Conservation (phyloP, 1,284 basidiomycete species). For the Xerocomus cyaneibrunnescens region DNA sequence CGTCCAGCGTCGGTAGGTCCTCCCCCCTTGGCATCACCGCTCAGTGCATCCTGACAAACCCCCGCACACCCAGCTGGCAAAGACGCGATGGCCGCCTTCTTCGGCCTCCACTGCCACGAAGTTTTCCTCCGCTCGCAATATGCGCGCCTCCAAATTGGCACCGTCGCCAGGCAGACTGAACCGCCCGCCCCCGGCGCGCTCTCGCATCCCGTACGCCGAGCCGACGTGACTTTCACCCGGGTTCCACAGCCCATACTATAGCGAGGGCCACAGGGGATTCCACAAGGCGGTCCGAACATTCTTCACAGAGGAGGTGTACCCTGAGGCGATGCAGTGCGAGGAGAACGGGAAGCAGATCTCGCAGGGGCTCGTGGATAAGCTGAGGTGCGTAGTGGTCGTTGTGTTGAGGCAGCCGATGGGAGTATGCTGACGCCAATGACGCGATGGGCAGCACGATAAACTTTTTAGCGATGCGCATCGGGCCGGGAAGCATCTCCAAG, state of each 20-base stretch:
- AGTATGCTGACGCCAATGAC: no score
- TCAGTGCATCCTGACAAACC: not conserved
- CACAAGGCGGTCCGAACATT: conserved; percentile 66
- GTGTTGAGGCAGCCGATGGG: not conserved
- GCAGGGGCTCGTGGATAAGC: conserved; percentile 71
- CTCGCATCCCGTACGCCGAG: conserved; percentile 87
- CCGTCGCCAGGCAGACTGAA: conserved; percentile 66
- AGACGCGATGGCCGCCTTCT: conserved; percentile 85
- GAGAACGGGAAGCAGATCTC: conserved; percentile 78
- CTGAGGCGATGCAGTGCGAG: conserved; percentile 70
- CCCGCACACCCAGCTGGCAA: conserved; percentile 48
- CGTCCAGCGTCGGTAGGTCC: conserved; percentile 38
- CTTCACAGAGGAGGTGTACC: conserved; percentile 60
- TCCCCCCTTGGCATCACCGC: no score
- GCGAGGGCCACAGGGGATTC: conserved; percentile 65
- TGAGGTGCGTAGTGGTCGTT: conserved; percentile 49
- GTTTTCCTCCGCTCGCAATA: conserved; percentile 83
- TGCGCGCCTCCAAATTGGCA: conserved; percentile 78
- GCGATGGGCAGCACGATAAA: conserved; percentile 60
- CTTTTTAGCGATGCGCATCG: conserved; percentile 91
- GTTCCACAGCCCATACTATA: conserved; percentile 85
- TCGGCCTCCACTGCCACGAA: conserved; percentile 88
- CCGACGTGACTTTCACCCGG: conserved; percentile 85
- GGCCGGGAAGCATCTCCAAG: conserved; percentile 87
- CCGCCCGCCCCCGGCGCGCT: conserved; percentile 63